These are phyloP conservation scores for Penicillium sp. DNA, from an alignment of 2,329 filamentous ascomycete genomes.

Conservation along the genomic window DNA sequence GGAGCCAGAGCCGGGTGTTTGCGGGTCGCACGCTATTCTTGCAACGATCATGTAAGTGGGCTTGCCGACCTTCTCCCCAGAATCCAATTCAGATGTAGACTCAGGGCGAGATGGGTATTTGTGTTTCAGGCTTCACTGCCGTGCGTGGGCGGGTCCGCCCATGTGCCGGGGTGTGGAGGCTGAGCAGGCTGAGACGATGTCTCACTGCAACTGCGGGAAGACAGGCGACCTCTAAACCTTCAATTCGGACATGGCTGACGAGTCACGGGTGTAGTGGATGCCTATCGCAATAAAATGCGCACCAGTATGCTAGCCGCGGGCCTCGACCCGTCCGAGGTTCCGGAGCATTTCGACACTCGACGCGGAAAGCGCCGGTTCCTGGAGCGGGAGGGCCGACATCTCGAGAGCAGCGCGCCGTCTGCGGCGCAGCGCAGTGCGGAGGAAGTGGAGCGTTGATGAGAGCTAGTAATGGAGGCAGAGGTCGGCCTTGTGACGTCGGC, in stretches of 20 bases:
- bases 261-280: slow-evolving; percentile 65
- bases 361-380: slow-evolving; percentile 76
- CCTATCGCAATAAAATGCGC: slow-evolving; percentile 88
- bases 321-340: slow-evolving; percentile 69
- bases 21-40: slow-evolving; percentile 81
- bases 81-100: no score
- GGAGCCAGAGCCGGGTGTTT: slow-evolving; percentile 92
- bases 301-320: slow-evolving; percentile 74
- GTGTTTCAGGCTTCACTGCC: slow-evolving; percentile 1
- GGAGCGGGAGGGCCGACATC: slow-evolving; percentile 42
- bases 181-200: slow-evolving; percentile 5
- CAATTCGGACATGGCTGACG: slow-evolving; percentile 5
- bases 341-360: slow-evolving; percentile 84
- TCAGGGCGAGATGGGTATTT: no score
- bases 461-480: neutral
- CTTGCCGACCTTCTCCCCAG: neutral
- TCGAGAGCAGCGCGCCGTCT: slow-evolving; percentile 23
- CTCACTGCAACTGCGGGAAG: slow-evolving; percentile 11
- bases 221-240: neutral
- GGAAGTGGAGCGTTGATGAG: slow-evolving; percentile 34
- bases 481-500: no score
- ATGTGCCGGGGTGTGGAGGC: no score
- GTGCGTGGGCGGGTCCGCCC: slow-evolving; percentile 3
- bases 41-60: slow-evolving; percentile 78
- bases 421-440: slow-evolving; percentile 36